A percentile compares a stretch with the other conserved stretches of the same genome.
phyloP scores from a whole-genome alignment of 176 grass and related monocot genomes.

The Lolium perenne region DNA sequence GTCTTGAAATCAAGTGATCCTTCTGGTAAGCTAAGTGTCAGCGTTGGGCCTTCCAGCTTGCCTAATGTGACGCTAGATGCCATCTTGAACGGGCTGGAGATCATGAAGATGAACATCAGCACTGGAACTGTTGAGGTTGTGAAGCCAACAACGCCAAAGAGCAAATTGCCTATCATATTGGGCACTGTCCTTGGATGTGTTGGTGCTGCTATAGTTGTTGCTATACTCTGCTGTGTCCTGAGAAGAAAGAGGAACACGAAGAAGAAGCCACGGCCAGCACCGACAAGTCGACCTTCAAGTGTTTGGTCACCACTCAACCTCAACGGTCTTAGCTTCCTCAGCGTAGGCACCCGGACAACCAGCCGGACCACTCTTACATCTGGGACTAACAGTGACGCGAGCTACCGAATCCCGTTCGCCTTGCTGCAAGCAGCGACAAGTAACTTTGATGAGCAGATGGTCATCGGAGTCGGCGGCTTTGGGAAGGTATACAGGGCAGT shows the following conservation, averaged over 20 bases:
- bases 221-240: slow-evolving; percentile 44
- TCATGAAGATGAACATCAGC: slow-evolving; percentile 98
- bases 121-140: slow-evolving; percentile 60
- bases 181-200: slow-evolving; percentile 54
- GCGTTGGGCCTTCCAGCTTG: slow-evolving; percentile 72
- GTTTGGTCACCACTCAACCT: slow-evolving; percentile 57
- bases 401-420: slow-evolving; percentile 77
- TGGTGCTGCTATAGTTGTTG: slow-evolving; percentile 37
- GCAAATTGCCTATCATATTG: slow-evolving; percentile 57
- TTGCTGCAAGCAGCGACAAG: slow-evolving; percentile 74
- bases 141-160: slow-evolving; percentile 20
- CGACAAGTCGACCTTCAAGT: slow-evolving; percentile 53
- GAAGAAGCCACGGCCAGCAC: slow-evolving; percentile 44
- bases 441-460: slow-evolving; percentile 83
- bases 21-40: slow-evolving; percentile 70
- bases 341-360: slow-evolving; percentile 68
- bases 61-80: slow-evolving; percentile 40
- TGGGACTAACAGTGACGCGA: slow-evolving; percentile 58
- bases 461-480: slow-evolving; percentile 89
- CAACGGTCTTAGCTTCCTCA: slow-evolving; percentile 70
- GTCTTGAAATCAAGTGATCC: slow-evolving; percentile 74
- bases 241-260: slow-evolving; percentile 51
- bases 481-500: slow-evolving; percentile 93
- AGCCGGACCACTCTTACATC: slow-evolving; percentile 79
- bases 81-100: slow-evolving; percentile 95